A percentile compares a stretch with the other conserved stretches of the same genome.
phyloP scores from a whole-genome alignment of 345 rosid species.

The Populus alba region DNA sequence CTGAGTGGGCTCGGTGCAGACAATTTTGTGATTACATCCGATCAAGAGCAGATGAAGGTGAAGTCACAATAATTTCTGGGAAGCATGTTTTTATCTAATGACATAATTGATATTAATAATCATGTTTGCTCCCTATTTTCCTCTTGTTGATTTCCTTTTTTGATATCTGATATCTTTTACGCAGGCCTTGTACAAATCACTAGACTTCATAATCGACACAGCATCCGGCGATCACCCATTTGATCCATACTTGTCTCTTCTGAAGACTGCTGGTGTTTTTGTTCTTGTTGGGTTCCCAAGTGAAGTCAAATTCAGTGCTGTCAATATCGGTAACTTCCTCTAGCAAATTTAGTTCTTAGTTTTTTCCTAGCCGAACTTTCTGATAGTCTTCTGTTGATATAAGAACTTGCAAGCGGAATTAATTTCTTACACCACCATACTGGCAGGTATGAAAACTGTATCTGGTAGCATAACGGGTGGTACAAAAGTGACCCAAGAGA shows the following conservation, averaged over 20 bases:
- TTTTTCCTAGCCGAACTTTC: neutral
- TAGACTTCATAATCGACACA: constrained; percentile 77
- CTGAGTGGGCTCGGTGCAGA: constrained; percentile 54
- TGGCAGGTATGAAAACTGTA: constrained; percentile 61
- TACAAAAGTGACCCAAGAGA: constrained; percentile 65
- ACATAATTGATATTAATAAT: neutral
- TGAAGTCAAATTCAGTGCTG: constrained; percentile 77
- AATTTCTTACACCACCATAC: constrained; percentile 1
- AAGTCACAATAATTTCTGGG: neutral
- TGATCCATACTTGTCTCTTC: constrained; percentile 72
- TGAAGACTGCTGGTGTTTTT: constrained; percentile 64
- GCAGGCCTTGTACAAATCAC: constrained; percentile 59
- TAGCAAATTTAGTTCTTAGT: neutral
- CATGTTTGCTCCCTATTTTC: neutral
- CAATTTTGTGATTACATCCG: constrained; percentile 68
- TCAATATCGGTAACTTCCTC: constrained; percentile 44
- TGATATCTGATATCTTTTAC: neutral
- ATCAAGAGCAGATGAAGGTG: constrained; percentile 80
- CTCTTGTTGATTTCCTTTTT: neutral
- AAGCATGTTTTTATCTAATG: neutral
- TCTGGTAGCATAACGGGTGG: constrained; percentile 71
- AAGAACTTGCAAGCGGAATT: neutral
- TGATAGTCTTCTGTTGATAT: neutral
- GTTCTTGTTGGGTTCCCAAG: constrained; percentile 79
- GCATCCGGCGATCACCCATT: constrained; percentile 88